A percentile compares a stretch with the other conserved stretches of the same genome.
Conservation (phyloP, 202 grass and related monocot genomes). For the Schoenoplectus tabernaemontani region DNA sequence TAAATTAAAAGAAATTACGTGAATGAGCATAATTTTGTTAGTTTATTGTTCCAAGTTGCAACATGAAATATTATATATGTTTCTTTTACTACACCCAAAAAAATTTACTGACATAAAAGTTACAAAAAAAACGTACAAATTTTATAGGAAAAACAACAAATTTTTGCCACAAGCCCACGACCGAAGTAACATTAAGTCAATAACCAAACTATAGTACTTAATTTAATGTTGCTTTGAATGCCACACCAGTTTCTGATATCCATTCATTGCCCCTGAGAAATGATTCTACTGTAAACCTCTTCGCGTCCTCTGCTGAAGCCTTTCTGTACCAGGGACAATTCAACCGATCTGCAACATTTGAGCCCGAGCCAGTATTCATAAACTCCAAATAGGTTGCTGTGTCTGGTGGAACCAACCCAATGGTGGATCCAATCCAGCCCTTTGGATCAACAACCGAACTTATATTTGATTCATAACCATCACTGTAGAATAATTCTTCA, state of each 20-base stretch:
- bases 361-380: conserved; percentile 1
- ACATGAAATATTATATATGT: not conserved
- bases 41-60: not conserved
- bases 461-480: conserved; percentile 23
- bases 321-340: not conserved
- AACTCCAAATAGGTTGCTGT: conserved; percentile 6
- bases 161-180: not conserved
- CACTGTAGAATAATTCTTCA: not conserved
- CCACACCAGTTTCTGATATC: conserved; percentile 11
- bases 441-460: conserved; percentile 3
- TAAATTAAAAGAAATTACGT: not conserved
- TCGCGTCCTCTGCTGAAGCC: conserved; percentile 8
- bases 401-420: not conserved
- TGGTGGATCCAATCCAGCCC: not conserved
- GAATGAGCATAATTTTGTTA: not conserved
- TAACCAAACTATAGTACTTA: not conserved
- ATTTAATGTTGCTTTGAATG: not conserved
- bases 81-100: not conserved
- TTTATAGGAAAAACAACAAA: not conserved
- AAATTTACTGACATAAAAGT: not conserved
- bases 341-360: not conserved
- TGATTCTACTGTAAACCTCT: conserved; percentile 9
- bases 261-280: conserved; percentile 20
- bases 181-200: not conserved
- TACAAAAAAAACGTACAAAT: not conserved